phyloP scores from a whole-genome alignment of 768 basidiomycete species.

The Boletellus emodensis region DNA sequence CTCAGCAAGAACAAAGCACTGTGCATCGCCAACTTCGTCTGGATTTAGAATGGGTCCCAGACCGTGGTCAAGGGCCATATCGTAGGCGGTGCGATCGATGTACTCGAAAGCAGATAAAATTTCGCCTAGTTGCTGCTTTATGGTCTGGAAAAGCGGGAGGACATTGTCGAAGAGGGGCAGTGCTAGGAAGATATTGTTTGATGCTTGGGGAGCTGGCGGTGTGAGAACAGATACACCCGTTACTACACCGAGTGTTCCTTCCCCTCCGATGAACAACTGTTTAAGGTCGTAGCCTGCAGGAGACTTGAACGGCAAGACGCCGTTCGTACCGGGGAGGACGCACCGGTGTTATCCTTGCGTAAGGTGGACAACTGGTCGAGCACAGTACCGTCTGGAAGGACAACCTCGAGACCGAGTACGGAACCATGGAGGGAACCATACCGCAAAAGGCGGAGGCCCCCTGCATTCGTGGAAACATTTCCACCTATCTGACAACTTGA shows the following conservation, averaged over 20 bases:
- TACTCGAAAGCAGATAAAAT: constrained; percentile 98
- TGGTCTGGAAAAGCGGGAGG: constrained; percentile 76
- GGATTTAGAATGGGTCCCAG: constrained; percentile 73
- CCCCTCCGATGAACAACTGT: constrained; percentile 96
- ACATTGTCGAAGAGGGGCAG: constrained; percentile 85
- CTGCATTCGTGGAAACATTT: constrained; percentile 95
- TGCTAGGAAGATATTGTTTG: constrained; percentile 89
- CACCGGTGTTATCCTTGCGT: constrained; percentile 96
- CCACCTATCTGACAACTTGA: constrained; percentile 94
- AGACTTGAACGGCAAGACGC: background rate
- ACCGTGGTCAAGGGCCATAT: constrained; percentile 79
- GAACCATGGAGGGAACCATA: constrained; percentile 95
- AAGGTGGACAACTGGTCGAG: constrained; percentile 85
- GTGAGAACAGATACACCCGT: constrained; percentile 95
- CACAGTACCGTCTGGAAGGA: constrained; percentile 89
- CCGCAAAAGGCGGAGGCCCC: constrained; percentile 88
- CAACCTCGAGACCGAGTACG: constrained; percentile 93
- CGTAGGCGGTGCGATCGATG: constrained; percentile 82
- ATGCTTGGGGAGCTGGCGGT: constrained; percentile 74
- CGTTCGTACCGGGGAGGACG: constrained; percentile 14
- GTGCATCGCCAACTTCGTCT: constrained; percentile 69
- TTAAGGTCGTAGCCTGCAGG: constrained; percentile 91
- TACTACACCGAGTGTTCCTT: constrained; percentile 93
- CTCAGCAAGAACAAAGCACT: constrained; percentile 90
- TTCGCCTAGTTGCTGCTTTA: constrained; percentile 82